Conservation (phyloP, 306 rosid genomes). For the Gastrolobium bilobum region DNA sequence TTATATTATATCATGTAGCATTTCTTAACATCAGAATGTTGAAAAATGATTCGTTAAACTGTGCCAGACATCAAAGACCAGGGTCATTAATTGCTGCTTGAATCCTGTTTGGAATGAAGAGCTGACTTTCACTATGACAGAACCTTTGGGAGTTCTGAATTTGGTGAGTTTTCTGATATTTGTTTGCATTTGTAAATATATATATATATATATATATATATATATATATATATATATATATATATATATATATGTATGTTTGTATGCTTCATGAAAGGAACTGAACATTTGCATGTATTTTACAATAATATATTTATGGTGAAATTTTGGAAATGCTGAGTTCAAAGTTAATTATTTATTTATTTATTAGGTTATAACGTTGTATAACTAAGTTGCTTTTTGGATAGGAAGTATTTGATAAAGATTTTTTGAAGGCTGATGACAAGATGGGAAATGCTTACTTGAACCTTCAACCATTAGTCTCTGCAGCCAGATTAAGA, state of each 20-base stretch:
- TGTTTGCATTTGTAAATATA: conserved; percentile 14
- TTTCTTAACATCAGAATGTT: neutral
- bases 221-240: too few relatives aligned
- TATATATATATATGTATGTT: too few relatives aligned
- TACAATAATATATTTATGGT: neutral
- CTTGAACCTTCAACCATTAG: conserved; percentile 85
- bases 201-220: neutral
- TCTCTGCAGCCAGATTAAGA: conserved; percentile 84
- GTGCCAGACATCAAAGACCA: conserved; percentile 79
- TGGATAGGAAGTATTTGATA: conserved; percentile 91
- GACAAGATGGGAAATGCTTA: conserved; percentile 97
- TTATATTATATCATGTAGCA: neutral
- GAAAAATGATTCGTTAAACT: conserved; percentile 42
- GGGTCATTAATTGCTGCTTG: conserved; percentile 81
- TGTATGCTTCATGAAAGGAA: too few relatives aligned
- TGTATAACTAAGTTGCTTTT: conserved; percentile 20
- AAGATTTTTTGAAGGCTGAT: conserved; percentile 90
- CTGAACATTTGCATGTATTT: too few relatives aligned
- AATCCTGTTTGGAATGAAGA: conserved; percentile 91
- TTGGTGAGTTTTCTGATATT: conserved; percentile 60
- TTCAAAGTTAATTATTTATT: neutral
- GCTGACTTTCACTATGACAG: conserved; percentile 65
- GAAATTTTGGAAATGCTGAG: neutral
- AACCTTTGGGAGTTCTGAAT: conserved; percentile 63
- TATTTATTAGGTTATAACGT: neutral